phyloP scores from a whole-genome alignment of 139 green algal species.

The Auxenochlorella pyrenoidosa region DNA sequence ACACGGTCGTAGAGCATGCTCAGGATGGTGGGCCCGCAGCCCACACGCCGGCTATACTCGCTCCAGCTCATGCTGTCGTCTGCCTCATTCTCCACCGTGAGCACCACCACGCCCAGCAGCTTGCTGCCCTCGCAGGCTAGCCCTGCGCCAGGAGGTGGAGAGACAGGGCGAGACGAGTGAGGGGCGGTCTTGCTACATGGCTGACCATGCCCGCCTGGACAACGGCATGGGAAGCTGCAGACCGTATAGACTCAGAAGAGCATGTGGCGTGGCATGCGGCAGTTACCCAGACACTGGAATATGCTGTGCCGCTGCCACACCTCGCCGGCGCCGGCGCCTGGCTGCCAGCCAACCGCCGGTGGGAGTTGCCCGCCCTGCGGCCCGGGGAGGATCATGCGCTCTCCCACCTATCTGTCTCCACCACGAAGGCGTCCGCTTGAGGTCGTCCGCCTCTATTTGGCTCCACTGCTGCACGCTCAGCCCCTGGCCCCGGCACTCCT shows the following conservation, averaged over 20 bases:
- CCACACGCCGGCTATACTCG: constrained; percentile 33
- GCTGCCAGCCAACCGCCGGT: background rate
- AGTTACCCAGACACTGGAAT: background rate
- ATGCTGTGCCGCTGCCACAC: no score
- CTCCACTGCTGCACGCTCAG: constrained; percentile 22
- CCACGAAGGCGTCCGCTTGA: background rate
- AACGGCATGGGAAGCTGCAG: no score
- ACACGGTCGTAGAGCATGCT: constrained; percentile 41
- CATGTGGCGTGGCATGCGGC: background rate
- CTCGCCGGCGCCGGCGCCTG: background rate
- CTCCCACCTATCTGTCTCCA: constrained; percentile 25
- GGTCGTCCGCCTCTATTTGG: constrained; percentile 36
- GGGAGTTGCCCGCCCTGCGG: no score
- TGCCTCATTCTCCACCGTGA: constrained; percentile 31
- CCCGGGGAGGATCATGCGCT: background rate
- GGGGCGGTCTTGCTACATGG: no score
- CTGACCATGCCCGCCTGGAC: background rate
- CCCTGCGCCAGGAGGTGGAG: background rate
- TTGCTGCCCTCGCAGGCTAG: constrained; percentile 26
- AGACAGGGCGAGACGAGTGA: no score
- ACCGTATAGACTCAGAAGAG: no score
- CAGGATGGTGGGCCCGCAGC: constrained; percentile 31
- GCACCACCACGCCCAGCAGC: constrained; percentile 43
- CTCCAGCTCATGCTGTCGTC: constrained; percentile 33
- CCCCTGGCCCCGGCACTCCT: constrained; percentile 18